Conservation (phyloP, 371 early-diverging fungal genomes). For the Saksenaea vasiformis region DNA sequence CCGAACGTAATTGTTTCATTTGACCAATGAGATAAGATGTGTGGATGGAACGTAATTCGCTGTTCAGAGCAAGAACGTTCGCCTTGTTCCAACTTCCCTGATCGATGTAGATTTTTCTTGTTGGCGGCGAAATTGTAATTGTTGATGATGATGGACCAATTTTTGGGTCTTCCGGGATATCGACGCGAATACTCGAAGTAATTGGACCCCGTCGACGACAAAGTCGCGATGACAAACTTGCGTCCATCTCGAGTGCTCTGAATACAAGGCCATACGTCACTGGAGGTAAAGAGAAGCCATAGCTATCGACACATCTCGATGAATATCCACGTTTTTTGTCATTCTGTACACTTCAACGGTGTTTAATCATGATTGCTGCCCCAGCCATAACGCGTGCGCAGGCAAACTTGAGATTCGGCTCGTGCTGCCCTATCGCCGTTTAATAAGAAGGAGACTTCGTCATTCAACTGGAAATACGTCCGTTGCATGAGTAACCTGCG, state of each 20-base stretch:
- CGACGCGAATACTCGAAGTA: slow-evolving; percentile 19
- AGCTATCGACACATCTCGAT: neutral
- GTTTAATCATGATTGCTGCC: neutral
- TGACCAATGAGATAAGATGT: slow-evolving; percentile 14
- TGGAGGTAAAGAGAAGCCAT: neutral
- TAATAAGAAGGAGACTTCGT: neutral
- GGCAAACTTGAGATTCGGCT: neutral
- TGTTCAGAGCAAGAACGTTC: slow-evolving; percentile 7
- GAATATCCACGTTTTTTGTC: neutral
- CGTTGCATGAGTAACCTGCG: neutral
- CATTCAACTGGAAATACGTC: neutral
- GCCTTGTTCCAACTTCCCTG: slow-evolving; percentile 15
- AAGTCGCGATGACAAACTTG: neutral
- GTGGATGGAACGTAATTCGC: slow-evolving; percentile 11
- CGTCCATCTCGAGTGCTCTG: neutral
- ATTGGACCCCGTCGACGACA: neutral
- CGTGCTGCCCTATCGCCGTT: neutral
- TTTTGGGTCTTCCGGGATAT: slow-evolving; percentile 11
- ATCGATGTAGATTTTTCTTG: slow-evolving; percentile 8
- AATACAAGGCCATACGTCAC: neutral
- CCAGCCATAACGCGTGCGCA: neutral
- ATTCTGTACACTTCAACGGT: neutral
- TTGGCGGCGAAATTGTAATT: neutral
- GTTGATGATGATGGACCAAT: slow-evolving; percentile 8
- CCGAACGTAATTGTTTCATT: slow-evolving; percentile 16